A percentile compares a stretch with the other conserved stretches of the same genome.
phyloP scores from a whole-genome alignment of 352 stramenopile species.

The Phytophthora tentaculata region DNA sequence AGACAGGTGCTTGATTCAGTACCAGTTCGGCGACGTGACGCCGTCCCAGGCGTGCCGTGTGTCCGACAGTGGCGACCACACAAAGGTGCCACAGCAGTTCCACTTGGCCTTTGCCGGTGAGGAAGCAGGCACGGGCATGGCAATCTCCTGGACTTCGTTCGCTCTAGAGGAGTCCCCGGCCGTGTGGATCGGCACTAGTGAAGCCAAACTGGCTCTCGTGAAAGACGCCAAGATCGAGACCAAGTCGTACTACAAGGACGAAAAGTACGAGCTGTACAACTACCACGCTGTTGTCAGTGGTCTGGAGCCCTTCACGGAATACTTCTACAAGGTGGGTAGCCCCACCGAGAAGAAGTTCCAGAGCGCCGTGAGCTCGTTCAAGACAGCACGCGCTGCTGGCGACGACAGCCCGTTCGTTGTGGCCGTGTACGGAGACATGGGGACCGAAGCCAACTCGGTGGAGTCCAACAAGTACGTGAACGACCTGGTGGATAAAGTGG shows the following conservation, averaged over 20 bases:
- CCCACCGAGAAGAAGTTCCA: constrained; percentile 19
- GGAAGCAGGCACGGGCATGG: constrained; percentile 35
- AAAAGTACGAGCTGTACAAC: constrained; percentile 48
- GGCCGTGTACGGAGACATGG: constrained; percentile 50
- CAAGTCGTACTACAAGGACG: constrained; percentile 49
- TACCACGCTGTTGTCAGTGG: constrained; percentile 34
- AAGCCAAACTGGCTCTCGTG: constrained; percentile 20
- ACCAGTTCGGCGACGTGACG: constrained; percentile 52
- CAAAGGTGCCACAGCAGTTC: constrained; percentile 48
- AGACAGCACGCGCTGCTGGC: constrained; percentile 41
- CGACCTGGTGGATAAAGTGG: constrained; percentile 29
- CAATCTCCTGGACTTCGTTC: constrained; percentile 53
- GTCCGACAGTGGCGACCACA: constrained; percentile 28
- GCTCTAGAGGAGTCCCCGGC: constrained; percentile 30
- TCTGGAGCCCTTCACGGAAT: constrained; percentile 30
- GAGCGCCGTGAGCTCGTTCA: constrained; percentile 46
- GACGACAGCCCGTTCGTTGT: constrained; percentile 41
- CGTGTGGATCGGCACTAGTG: constrained; percentile 46
- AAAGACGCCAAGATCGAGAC: constrained; percentile 32
- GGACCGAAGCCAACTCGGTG: constrained; percentile 40
- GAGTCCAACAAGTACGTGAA: constrained; percentile 38
- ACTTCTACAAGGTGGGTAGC: constrained; percentile 42
- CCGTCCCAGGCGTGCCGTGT: constrained; percentile 56
- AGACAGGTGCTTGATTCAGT: constrained; percentile 46
- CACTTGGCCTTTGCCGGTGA: constrained; percentile 55